Evolutionary conservation across 1,284 basidiomycete genomes (phyloP), one percentile per base, ranked within the genome.

Genomic region (Trichosporon sp.): DNA sequence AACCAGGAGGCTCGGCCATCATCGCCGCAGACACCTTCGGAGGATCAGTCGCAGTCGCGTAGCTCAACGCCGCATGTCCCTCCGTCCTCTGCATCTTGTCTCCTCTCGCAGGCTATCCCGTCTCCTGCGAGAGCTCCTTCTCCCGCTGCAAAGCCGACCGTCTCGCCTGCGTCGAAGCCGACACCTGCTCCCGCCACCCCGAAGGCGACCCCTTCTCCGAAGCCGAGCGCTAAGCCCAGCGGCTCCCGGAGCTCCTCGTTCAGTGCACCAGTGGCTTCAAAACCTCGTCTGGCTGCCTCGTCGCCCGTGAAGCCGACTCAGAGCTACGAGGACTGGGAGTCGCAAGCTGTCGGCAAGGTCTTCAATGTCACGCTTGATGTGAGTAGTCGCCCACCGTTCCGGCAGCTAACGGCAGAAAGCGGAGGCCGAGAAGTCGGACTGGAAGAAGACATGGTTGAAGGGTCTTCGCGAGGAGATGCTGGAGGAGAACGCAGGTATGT

Each of bases 391-490:
- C 59, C 59, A 44, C 7, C 10, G 36, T 3, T 64, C n/a, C n/a
- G 31, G 64, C 16, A 25, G 23, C 49, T 54, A 8, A 33, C 27
- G 11, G 27, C 73, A 95, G 90, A 85, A 84, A 80, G 82, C 85
- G 3, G 84, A 86, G 4, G 91, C 92, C 0, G 87, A 91, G 74
- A 80, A 81, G 65, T 89, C 83, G 65, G 84, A 85, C 49, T 90
- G 88, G 82, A 84, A 88, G 61, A 81, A 89, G 56, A 89, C 91
- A 31, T 96, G 91, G 89, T 85, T 99, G 63, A 92, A 93, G 79
- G 81, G 83, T 44, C 82, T 96, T 11, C 85, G 86, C 10, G 76
- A 83, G 3, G 95, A 98, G 73, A 78, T 96, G 23, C 78, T 81
- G 29, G 82, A 86, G 23, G 92, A 95, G 70, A 84, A 84, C 36